These are phyloP conservation scores for Pythium coloratum DNA, from an alignment of 352 stramenopile genomes.

Conservation along the genomic window DNA sequence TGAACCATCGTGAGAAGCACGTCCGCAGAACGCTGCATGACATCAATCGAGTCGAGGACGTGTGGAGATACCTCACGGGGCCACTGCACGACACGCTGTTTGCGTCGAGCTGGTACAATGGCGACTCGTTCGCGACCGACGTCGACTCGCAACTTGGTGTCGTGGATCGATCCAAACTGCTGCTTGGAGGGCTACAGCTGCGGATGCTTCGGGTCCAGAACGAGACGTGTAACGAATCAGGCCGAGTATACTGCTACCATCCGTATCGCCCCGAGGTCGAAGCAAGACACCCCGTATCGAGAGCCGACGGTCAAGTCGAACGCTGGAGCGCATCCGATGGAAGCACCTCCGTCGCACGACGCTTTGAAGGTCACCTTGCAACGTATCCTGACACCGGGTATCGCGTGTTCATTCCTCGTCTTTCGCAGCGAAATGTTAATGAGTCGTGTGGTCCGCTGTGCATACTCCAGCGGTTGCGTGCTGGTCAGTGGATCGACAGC, in stretches of 20 bases:
- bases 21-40: constrained; percentile 30
- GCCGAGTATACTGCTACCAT: constrained; percentile 34
- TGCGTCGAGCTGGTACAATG: constrained; percentile 57
- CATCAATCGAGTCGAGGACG: constrained; percentile 41
- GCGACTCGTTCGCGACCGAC: constrained; percentile 44
- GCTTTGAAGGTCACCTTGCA: constrained; percentile 35
- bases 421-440: constrained; percentile 3
- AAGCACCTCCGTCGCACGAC: constrained; percentile 9
- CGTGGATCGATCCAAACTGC: constrained; percentile 42
- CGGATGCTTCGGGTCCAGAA: constrained; percentile 47
- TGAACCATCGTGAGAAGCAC: background rate
- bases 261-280: constrained; percentile 33
- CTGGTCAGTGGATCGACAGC: constrained; percentile 52
- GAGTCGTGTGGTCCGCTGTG: constrained; percentile 38
- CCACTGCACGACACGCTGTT: constrained; percentile 49
- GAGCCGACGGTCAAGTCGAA: constrained; percentile 27
- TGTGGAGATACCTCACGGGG: constrained; percentile 54
- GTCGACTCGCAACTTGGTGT: constrained; percentile 55
- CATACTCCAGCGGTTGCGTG: constrained; percentile 35
- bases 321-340: constrained; percentile 32
- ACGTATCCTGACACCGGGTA: constrained; percentile 37
- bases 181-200: constrained; percentile 64
- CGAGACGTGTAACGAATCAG: constrained; percentile 12
- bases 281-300: constrained; percentile 20
- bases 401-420: constrained; percentile 23